Conservation (phyloP, 2,329 filamentous ascomycete genomes). For the Trichoderma arundinaceum region DNA sequence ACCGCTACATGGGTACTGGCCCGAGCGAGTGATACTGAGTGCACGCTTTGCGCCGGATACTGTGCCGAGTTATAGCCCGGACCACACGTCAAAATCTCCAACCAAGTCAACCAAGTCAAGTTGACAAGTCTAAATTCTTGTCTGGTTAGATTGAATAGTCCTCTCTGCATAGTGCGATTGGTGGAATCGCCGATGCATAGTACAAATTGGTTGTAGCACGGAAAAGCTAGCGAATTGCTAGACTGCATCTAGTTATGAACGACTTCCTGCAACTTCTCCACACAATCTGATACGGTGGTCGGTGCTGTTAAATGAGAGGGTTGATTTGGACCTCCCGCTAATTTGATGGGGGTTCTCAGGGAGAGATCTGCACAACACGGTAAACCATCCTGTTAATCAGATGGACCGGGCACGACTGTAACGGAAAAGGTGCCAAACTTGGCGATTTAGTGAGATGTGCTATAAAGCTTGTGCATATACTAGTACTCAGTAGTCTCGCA, state of each 20-base stretch:
- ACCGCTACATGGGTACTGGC: background rate
- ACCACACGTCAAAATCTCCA: background rate
- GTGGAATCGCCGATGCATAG: constrained; percentile 12
- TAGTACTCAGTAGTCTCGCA: background rate
- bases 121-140: background rate
- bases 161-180: constrained; percentile 1
- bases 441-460: background rate
- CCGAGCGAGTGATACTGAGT: background rate
- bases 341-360: constrained; percentile 6
- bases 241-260: constrained; percentile 5
- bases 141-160: background rate
- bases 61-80: constrained; percentile 2
- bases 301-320: constrained; percentile 16
- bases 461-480: too few species aligned
- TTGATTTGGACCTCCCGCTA: background rate
- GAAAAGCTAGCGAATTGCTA: background rate
- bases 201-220: background rate
- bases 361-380: constrained; percentile 7
- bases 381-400: background rate
- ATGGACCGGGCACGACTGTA: background rate
- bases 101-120: background rate
- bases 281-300: constrained; percentile 9
- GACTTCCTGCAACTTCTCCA: constrained; percentile 4
- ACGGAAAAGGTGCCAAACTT: background rate
- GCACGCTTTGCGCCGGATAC: background rate